Percentiles rank a stretch among this genome's conserved stretches.
phyloP scores from a whole-genome alignment of 2,329 filamentous ascomycete species.

The Phaeosphaeria sp. region DNA sequence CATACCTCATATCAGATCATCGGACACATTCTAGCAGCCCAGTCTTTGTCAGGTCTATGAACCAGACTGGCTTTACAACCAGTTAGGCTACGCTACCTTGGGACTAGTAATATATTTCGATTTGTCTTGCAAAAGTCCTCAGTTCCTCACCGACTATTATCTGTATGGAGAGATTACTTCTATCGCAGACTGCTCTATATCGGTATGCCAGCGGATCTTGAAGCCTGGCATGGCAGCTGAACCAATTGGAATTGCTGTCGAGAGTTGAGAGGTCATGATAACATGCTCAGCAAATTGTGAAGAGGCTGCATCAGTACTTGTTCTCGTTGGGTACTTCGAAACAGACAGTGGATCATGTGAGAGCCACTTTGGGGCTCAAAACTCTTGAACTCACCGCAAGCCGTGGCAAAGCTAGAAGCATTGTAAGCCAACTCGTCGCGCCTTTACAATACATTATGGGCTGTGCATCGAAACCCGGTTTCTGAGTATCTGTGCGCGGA shows the following conservation, averaged over 20 bases:
- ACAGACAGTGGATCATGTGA: background rate
- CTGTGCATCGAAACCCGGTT: background rate
- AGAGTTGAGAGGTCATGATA: too few relatives aligned
- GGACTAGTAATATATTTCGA: too few relatives aligned
- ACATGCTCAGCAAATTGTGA: too few relatives aligned
- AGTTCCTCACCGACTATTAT: too few relatives aligned
- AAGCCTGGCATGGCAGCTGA: too few relatives aligned
- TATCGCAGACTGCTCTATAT: background rate
- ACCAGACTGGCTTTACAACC: too few relatives aligned
- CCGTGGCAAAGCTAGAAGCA: background rate
- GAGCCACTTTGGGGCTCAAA: background rate
- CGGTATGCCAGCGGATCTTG: background rate
- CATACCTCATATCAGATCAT: background rate
- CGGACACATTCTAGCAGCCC: background rate
- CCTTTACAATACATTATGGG: background rate
- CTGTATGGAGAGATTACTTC: too few relatives aligned
- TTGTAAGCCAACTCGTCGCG: background rate
- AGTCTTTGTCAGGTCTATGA: too few relatives aligned
- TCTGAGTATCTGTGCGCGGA: background rate
- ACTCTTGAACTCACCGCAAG: too few relatives aligned
- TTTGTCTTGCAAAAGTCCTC: background rate
- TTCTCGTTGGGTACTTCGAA: background rate
- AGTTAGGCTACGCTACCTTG: too few relatives aligned
- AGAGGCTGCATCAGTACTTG: too few relatives aligned
- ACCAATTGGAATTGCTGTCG: too few relatives aligned